Percentiles rank a stretch among this genome's conserved stretches.
Conservation (phyloP, 2,329 filamentous ascomycete species). For the Penicillium sp. region DNA sequence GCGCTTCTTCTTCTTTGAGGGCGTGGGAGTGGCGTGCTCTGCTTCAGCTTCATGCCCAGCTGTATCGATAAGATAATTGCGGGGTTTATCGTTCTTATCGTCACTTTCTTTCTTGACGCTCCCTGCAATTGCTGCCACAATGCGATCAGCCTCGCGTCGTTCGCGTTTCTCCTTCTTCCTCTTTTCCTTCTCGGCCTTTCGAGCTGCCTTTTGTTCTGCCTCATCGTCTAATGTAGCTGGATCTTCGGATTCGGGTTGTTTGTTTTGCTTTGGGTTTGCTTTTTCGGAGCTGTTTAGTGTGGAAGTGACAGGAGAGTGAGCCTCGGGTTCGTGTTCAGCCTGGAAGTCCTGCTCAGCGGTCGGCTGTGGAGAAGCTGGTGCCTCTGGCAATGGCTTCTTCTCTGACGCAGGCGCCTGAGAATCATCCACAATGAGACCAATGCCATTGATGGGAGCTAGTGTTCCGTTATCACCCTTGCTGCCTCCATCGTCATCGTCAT, state of each 20-base stretch:
- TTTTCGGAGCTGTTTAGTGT: not conserved
- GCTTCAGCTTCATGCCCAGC: constrained; percentile 5
- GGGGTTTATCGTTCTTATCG: constrained; percentile 10
- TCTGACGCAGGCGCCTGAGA: not conserved
- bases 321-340: not conserved
- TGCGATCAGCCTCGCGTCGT: constrained; percentile 3
- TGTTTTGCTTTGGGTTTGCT: not conserved
- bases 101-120: not conserved
- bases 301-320: not conserved
- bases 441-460: not conserved
- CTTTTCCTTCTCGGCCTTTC: not conserved
- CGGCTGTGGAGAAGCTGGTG: not conserved
- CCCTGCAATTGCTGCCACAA: not conserved
- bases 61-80: not conserved
- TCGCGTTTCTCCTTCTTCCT: not conserved
- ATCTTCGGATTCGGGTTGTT: not conserved
- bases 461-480: not conserved
- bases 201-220: not conserved
- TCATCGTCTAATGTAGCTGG: not conserved
- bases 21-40: constrained; percentile 9
- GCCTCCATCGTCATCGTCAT: constrained; percentile 16
- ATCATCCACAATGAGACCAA: not conserved
- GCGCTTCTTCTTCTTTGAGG: constrained; percentile 5
- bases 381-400: not conserved
- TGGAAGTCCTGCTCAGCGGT: not conserved